Evolutionary conservation across 129 eudicot genomes (phyloP).

Genomic region (Flaveria brownii): DNA sequence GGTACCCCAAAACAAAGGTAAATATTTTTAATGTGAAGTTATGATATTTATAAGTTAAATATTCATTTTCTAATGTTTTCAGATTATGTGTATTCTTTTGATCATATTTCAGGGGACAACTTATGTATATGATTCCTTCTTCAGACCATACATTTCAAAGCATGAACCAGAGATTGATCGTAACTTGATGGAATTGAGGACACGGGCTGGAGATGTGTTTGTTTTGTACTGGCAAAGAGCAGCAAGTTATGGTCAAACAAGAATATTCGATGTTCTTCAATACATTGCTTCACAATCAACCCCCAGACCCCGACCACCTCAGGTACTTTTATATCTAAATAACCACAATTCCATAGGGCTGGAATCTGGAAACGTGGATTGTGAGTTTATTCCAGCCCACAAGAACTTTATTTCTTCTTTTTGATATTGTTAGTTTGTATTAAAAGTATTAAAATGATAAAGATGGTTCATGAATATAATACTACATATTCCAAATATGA

Average conservation of each 20-base stretch:
- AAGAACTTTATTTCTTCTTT: no score
- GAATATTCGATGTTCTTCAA: slow-evolving; percentile 80
- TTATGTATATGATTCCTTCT: slow-evolving; percentile 41
- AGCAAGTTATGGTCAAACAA: slow-evolving; percentile 71
- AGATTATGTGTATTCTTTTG: not conserved
- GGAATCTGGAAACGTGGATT: not conserved
- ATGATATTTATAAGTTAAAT: not conserved
- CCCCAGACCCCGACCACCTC: slow-evolving; percentile 57
- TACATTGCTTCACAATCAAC: slow-evolving; percentile 88
- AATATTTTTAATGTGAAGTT: not conserved
- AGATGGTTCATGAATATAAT: not conserved
- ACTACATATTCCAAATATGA: not conserved
- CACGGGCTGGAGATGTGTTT: slow-evolving; percentile 39
- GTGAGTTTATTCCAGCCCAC: no score
- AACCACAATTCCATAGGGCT: not conserved
- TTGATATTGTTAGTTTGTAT: no score
- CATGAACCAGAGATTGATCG: slow-evolving; percentile 45
- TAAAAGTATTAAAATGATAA: not conserved
- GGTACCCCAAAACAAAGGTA: slow-evolving; percentile 94
- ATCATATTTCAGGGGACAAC: slow-evolving; percentile 72
- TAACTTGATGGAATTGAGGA: slow-evolving; percentile 38
- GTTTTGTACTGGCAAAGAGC: slow-evolving; percentile 71
- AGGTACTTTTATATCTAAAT: slow-evolving; percentile 43
- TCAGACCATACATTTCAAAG: slow-evolving; percentile 40
- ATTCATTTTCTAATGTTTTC: not conserved